Evolutionary conservation across 2,329 filamentous ascomycete genomes (phyloP).

Genomic region (Beauveria sp.): DNA sequence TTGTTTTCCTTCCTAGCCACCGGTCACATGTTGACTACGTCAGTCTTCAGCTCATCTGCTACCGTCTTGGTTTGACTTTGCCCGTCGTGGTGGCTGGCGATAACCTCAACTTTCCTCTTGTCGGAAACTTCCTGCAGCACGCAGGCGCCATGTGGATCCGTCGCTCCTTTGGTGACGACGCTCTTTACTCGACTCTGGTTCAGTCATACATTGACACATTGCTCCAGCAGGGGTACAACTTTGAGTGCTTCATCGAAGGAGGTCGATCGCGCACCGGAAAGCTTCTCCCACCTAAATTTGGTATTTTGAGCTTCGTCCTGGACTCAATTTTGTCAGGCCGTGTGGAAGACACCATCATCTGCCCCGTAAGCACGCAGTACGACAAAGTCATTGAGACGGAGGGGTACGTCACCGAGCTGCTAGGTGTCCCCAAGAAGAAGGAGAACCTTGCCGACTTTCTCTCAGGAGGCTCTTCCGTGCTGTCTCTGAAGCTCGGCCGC

Average conservation of each 20-base stretch:
- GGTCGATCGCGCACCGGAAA: constrained; percentile 90
- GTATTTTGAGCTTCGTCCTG: constrained; percentile 83
- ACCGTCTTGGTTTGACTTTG: constrained; percentile 78
- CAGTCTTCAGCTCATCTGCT: constrained; percentile 89
- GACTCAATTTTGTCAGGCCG: constrained; percentile 84
- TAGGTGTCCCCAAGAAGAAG: constrained; percentile 91
- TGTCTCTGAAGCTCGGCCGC: constrained; percentile 80
- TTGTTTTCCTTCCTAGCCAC: constrained; percentile 92
- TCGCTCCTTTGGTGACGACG: constrained; percentile 84
- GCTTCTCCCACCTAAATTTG: constrained; percentile 87
- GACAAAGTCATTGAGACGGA: constrained; percentile 99
- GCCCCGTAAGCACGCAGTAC: constrained; percentile 94
- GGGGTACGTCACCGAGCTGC: constrained; percentile 87
- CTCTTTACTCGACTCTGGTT: constrained; percentile 84
- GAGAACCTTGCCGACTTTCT: constrained; percentile 88
- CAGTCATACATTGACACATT: constrained; percentile 93
- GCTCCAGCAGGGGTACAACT: constrained; percentile 82
- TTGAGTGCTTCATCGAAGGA: constrained; percentile 97
- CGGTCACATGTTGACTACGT: constrained; percentile 96
- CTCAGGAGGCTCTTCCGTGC: constrained; percentile 72
- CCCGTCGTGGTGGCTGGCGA: constrained; percentile 92
- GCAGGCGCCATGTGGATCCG: constrained; percentile 98
- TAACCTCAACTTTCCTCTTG: constrained; percentile 87
- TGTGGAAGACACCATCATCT: constrained; percentile 85
- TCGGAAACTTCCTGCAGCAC: constrained; percentile 86